phyloP scores from a whole-genome alignment of 768 basidiomycete genomes.

The Clitopilus passeckerianus region DNA sequence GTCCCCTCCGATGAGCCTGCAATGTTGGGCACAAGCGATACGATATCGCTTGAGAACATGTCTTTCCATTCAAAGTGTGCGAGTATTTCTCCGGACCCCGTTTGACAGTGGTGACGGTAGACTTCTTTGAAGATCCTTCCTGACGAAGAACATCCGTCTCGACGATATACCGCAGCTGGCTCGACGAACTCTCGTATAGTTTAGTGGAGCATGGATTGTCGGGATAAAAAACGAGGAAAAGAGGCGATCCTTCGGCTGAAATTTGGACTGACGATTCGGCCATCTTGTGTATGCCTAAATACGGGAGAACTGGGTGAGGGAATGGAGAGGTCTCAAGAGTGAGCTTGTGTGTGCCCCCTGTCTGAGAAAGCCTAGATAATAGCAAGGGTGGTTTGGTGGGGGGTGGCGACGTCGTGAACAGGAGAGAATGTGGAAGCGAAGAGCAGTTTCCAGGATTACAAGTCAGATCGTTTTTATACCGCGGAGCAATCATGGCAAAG shows the following conservation, averaged over 20 bases:
- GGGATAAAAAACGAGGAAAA: constrained; percentile 5
- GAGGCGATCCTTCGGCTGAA: not conserved
- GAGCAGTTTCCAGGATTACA: not conserved
- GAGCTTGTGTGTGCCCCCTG: not conserved
- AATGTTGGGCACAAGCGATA: constrained; percentile 3
- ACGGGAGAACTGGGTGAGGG: not conserved
- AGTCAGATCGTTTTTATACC: not conserved
- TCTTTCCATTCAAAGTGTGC: constrained; percentile 10
- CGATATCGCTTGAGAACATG: constrained; percentile 3
- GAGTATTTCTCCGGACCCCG: constrained; percentile 1
- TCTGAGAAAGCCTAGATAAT: no score
- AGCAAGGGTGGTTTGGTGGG: not conserved
- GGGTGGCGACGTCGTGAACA: not conserved
- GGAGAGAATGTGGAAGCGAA: not conserved
- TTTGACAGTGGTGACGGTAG: constrained; percentile 6
- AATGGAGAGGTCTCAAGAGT: not conserved
- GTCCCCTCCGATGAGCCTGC: not conserved
- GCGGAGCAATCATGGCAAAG: not conserved
- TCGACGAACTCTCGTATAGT: constrained; percentile 7
- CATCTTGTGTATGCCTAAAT: not conserved
- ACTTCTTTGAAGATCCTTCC: constrained; percentile 3
- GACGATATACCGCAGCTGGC: constrained; percentile 5
- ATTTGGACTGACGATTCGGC: not conserved
- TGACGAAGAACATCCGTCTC: constrained; percentile 5
- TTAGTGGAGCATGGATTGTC: constrained; percentile 11